Evolutionary conservation across 78 protist genomes (phyloP).

Genomic region (Tieghemostelium lacteum): DNA sequence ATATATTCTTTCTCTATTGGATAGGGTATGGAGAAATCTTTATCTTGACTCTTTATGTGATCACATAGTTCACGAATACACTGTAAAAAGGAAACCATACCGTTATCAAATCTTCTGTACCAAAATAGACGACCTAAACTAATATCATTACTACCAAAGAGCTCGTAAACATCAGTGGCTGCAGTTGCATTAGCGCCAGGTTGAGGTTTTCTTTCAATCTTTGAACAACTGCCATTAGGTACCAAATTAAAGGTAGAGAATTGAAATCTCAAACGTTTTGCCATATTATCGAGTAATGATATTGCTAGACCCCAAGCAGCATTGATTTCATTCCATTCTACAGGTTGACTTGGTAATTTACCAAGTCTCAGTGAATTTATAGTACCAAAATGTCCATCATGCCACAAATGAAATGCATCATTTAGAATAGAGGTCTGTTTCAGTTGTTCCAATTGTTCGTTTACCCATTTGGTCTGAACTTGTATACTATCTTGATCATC

Average conservation of each 20-base stretch:
- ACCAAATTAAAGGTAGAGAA: conserved; percentile 47
- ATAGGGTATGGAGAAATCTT: conserved; percentile 76
- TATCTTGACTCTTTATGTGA: conserved; percentile 31
- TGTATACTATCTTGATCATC: conserved; percentile 54
- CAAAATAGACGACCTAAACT: conserved; percentile 74
- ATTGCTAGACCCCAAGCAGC: conserved; percentile 95
- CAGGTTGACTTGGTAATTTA: conserved; percentile 83
- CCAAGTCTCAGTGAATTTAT: conserved; percentile 93
- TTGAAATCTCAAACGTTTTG: conserved; percentile 47
- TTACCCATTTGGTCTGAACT: conserved; percentile 30
- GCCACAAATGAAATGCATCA: conserved; percentile 92
- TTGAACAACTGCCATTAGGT: conserved; percentile 80
- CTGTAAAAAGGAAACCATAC: conserved; percentile 87
- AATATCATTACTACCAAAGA: conserved; percentile 60
- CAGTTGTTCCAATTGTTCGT: conserved; percentile 72
- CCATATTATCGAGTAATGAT: conserved; percentile 85
- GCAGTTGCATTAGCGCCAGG: neutral
- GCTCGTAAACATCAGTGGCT: conserved; percentile 13
- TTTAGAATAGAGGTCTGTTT: conserved; percentile 87
- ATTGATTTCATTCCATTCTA: conserved; percentile 93
- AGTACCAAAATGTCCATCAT: conserved; percentile 92
- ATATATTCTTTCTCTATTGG: conserved; percentile 85
- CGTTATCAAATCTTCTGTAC: conserved; percentile 88
- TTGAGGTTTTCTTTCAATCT: conserved; percentile 33
- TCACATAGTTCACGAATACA: conserved; percentile 85